These are phyloP conservation scores for Aspergillus cristatus DNA, from an alignment of 495 filamentous ascomycete genomes.

Conservation along the genomic window DNA sequence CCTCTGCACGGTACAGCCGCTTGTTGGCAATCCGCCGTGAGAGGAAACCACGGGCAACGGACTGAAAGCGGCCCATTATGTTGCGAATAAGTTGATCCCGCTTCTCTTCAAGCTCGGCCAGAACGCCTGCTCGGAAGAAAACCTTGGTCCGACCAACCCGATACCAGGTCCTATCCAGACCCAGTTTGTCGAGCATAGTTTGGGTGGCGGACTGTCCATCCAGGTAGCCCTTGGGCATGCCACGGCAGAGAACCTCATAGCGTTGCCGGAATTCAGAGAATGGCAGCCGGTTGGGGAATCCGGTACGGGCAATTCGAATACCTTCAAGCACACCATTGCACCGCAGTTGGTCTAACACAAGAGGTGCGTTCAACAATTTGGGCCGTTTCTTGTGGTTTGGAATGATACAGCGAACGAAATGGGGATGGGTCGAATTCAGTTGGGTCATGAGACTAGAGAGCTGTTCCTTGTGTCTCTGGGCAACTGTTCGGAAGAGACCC, in stretches of 20 bases:
- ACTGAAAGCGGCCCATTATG: conserved; percentile 75
- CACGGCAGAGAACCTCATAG: conserved; percentile 89
- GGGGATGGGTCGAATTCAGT: conserved; percentile 90
- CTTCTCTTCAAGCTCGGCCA: conserved; percentile 93
- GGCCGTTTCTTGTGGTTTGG: conserved; percentile 98
- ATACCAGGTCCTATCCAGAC: conserved; percentile 75
- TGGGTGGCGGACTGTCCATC: conserved; percentile 80
- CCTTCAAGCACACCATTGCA: conserved; percentile 99
- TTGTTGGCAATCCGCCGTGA: conserved; percentile 85
- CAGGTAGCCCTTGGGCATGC: conserved; percentile 83
- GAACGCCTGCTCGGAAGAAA: conserved; percentile 93
- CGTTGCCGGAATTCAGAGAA: conserved; percentile 93
- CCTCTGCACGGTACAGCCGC: conserved; percentile 85
- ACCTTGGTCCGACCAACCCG: conserved; percentile 95
- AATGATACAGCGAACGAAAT: conserved; percentile 96
- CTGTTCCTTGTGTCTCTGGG: conserved; percentile 96
- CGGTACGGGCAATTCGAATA: conserved; percentile 93
- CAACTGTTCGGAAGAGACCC: conserved; percentile 93
- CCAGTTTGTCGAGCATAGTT: conserved; percentile 83
- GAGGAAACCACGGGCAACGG: conserved; percentile 77
- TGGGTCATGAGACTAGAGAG: conserved; percentile 92
- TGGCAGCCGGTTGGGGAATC: conserved; percentile 90
- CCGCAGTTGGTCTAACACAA: conserved; percentile 90
- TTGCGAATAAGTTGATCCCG: conserved; percentile 84
- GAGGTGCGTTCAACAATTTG: conserved; percentile 77